Conservation (phyloP, 345 rosid genomes). For the Orychophragmus violaceus region DNA sequence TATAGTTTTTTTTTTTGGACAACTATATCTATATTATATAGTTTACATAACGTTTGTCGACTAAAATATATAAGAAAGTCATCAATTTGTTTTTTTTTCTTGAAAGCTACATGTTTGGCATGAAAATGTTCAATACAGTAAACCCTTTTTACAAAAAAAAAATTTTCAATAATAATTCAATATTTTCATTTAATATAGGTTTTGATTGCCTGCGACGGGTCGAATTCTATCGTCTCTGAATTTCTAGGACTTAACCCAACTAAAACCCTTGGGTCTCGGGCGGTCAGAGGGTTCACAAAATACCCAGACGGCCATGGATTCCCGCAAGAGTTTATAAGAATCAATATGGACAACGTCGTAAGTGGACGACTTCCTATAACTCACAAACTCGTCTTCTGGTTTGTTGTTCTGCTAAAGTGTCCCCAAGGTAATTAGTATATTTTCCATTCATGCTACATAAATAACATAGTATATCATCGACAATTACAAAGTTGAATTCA, state of each 20-base stretch:
- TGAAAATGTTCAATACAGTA: background rate
- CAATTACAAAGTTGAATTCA: too few relatives aligned
- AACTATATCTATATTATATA: too few relatives aligned
- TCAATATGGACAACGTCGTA: slow-evolving; percentile 5
- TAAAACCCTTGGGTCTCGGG: slow-evolving; percentile 22
- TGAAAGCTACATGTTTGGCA: slow-evolving; percentile 10
- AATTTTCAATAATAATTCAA: too few relatives aligned
- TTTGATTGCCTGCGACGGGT: slow-evolving; percentile 57
- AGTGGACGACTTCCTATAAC: slow-evolving; percentile 36
- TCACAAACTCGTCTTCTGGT: slow-evolving; percentile 42
- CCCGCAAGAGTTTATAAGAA: slow-evolving; percentile 14
- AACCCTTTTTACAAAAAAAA: too few relatives aligned
- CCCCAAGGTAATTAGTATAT: slow-evolving; percentile 11
- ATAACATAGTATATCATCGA: too few relatives aligned
- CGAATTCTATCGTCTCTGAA: slow-evolving; percentile 36
- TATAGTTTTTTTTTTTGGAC: too few relatives aligned
- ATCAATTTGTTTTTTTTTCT: background rate
- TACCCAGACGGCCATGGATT: slow-evolving; percentile 40
- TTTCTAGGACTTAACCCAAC: slow-evolving; percentile 33
- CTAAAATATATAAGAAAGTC: too few relatives aligned
- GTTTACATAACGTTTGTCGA: too few relatives aligned
- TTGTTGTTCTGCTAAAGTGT: slow-evolving; percentile 8
- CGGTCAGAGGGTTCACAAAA: slow-evolving; percentile 38
- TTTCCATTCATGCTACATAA: background rate
- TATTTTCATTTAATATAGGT: slow-evolving; percentile 1